Evolutionary conservation across 2,329 filamentous ascomycete species (phyloP).

Genomic region (Claviceps sp.): DNA sequence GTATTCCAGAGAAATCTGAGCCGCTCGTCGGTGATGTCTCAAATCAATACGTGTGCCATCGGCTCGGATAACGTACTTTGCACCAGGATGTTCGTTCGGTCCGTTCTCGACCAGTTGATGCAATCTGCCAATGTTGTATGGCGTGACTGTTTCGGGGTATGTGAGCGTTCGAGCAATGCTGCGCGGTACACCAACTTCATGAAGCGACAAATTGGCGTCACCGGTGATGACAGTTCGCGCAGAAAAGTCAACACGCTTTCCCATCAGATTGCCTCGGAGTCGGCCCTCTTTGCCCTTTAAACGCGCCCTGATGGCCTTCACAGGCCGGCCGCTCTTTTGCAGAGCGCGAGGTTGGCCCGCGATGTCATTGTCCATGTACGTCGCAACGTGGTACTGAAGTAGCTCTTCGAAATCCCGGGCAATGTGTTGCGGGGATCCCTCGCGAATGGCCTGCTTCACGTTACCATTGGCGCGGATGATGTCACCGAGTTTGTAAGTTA

Average conservation of each 20-base stretch:
- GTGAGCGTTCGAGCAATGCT: conserved; percentile 88
- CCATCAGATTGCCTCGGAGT: conserved; percentile 97
- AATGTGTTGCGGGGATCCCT: conserved; percentile 86
- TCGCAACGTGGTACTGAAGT: conserved; percentile 94
- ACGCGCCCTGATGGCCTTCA: conserved; percentile 92
- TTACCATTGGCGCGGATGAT: conserved; percentile 97
- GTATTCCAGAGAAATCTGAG: conserved; percentile 77
- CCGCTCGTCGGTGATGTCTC: conserved; percentile 79
- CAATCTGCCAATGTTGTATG: conserved; percentile 91
- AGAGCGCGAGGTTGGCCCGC: conserved; percentile 87
- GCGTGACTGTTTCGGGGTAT: conserved; percentile 93
- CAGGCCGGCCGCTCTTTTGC: conserved; percentile 91
- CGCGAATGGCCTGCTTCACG: conserved; percentile 77
- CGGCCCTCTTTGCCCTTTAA: conserved; percentile 98
- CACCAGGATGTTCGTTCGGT: conserved; percentile 87
- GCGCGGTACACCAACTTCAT: conserved; percentile 92
- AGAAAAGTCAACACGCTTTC: conserved; percentile 98
- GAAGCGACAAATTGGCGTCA: conserved; percentile 89
- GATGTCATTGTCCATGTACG: conserved; percentile 99
- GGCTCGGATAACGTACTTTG: conserved; percentile 88
- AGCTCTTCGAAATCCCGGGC: conserved; percentile 81
- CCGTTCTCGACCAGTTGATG: conserved; percentile 84
- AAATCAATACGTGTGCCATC: conserved; percentile 92
- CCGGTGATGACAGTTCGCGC: conserved; percentile 99
- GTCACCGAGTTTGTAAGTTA: conserved; percentile 98